Percentiles rank a stretch among this genome's conserved stretches.
phyloP scores from a whole-genome alignment of 2,329 filamentous ascomycete genomes.

The Neofusicoccum umdonicola region DNA sequence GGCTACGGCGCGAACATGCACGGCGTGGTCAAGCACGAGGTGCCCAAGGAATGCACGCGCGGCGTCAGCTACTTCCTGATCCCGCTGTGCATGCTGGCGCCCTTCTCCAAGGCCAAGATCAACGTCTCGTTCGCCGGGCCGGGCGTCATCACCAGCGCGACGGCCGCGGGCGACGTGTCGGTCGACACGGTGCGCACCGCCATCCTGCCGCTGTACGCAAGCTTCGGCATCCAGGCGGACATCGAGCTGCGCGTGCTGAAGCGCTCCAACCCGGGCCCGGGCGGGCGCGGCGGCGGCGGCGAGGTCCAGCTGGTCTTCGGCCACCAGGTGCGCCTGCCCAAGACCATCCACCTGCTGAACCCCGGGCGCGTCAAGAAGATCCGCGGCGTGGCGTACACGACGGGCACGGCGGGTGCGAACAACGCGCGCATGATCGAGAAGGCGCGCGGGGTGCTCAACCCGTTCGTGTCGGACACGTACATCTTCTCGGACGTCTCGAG shows the following conservation, averaged over 20 bases:
- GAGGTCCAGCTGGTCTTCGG: conserved; percentile 92
- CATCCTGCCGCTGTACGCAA: conserved; percentile 82
- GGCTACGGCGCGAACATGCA: conserved; percentile 68
- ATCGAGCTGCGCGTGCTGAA: conserved; percentile 82
- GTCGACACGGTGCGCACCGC: conserved; percentile 93
- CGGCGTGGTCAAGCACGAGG: conserved; percentile 76
- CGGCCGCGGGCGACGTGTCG: conserved; percentile 79
- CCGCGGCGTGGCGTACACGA: conserved; percentile 88
- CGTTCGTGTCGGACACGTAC: conserved; percentile 83
- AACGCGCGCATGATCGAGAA: conserved; percentile 94
- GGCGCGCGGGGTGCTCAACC: conserved; percentile 82
- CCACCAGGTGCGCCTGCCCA: conserved; percentile 88
- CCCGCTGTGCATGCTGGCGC: conserved; percentile 83
- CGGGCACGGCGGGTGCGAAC: conserved; percentile 86
- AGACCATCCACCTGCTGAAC: conserved; percentile 84
- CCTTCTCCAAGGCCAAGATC: conserved; percentile 87
- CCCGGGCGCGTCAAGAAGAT: conserved; percentile 85
- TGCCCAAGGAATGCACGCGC: conserved; percentile 73
- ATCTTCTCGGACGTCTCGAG: conserved; percentile 70
- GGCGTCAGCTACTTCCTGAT: conserved; percentile 91
- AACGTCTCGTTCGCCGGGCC: conserved; percentile 88
- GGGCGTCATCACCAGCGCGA: conserved; percentile 87
- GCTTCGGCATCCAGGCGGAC: conserved; percentile 82
- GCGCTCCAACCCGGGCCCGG: conserved; percentile 69
- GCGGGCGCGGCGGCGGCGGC: conserved; percentile 78